Percentiles rank a stretch among this genome's conserved stretches.
Evolutionary conservation across 139 green algal genomes (phyloP).

Genomic region (Closterium sp.): DNA sequence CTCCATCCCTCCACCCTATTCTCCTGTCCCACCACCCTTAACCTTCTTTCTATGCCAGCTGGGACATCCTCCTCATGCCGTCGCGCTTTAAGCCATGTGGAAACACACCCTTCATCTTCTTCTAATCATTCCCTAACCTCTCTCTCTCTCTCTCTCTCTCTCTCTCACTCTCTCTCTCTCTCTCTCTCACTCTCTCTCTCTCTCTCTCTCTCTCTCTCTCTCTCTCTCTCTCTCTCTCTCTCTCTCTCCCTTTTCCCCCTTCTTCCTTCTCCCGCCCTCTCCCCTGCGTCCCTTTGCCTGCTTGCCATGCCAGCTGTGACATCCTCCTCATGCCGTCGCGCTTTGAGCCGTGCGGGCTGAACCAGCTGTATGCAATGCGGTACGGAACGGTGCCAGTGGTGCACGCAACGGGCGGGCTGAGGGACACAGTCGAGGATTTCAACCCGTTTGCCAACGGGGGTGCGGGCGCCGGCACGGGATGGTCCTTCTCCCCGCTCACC

Average conservation of each 20-base stretch:
- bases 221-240: too few relatives aligned
- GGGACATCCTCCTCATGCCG: too few relatives aligned
- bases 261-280: background rate
- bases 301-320: constrained; percentile 57
- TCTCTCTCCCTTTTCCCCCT: background rate
- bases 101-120: too few relatives aligned
- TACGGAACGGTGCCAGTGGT: constrained; percentile 95
- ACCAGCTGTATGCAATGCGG: constrained; percentile 93
- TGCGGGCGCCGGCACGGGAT: background rate
- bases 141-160: too few relatives aligned
- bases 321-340: constrained; percentile 89
- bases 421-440: constrained; percentile 74
- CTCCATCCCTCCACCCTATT: too few relatives aligned
- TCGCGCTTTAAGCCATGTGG: too few relatives aligned
- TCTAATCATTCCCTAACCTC: too few relatives aligned
- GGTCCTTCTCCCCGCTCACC: constrained; percentile 34
- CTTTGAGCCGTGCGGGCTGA: constrained; percentile 87
- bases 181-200: too few relatives aligned
- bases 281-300: background rate
- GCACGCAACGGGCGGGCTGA: constrained; percentile 72
- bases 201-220: too few relatives aligned
- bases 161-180: too few relatives aligned
- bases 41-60: too few relatives aligned
- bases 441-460: constrained; percentile 63
- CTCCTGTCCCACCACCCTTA: too few relatives aligned